These are phyloP conservation scores for Arthrobotrys entomopaga DNA, from an alignment of 2,329 filamentous ascomycete species.

Conservation along the genomic window DNA sequence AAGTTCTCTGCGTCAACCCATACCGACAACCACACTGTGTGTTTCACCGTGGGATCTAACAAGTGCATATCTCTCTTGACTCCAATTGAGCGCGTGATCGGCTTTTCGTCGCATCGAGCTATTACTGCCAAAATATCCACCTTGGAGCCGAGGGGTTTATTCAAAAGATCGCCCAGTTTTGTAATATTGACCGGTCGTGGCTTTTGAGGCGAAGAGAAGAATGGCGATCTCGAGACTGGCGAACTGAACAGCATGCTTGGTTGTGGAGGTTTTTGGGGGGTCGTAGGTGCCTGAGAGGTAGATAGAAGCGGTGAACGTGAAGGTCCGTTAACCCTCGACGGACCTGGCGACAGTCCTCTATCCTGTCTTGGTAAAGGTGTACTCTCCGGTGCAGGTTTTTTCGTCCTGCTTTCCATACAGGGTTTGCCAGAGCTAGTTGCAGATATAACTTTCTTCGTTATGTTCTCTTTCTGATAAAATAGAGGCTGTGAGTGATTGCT, in stretches of 20 bases:
- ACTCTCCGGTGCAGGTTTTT: too few relatives aligned
- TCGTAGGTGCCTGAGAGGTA: not conserved
- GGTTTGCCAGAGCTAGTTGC: not conserved
- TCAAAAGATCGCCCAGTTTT: constrained; percentile 43
- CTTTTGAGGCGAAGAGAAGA: constrained; percentile 27
- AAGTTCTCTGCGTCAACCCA: constrained; percentile 50
- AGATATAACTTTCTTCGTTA: not conserved
- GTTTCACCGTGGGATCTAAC: constrained; percentile 36
- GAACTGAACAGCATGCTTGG: constrained; percentile 50
- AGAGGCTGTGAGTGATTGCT: constrained; percentile 4
- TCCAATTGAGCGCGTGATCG: constrained; percentile 52
- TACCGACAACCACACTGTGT: constrained; percentile 48
- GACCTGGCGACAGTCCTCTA: constrained; percentile 31
- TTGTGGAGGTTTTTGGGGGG: constrained; percentile 27
- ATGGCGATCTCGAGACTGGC: constrained; percentile 23
- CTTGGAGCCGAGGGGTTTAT: constrained; percentile 35
- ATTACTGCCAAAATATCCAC: constrained; percentile 35
- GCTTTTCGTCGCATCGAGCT: constrained; percentile 16
- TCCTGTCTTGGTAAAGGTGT: constrained; percentile 21
- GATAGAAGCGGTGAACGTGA: constrained; percentile 1
- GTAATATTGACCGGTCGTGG: constrained; percentile 45
- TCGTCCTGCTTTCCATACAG: not conserved
- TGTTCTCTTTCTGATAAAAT: constrained; percentile 30
- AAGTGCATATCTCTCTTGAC: constrained; percentile 54
- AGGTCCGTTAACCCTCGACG: not conserved